Base-by-base conservation (phyloP, 148 eudicot genomes). In the Oxyria digyna region DNA sequence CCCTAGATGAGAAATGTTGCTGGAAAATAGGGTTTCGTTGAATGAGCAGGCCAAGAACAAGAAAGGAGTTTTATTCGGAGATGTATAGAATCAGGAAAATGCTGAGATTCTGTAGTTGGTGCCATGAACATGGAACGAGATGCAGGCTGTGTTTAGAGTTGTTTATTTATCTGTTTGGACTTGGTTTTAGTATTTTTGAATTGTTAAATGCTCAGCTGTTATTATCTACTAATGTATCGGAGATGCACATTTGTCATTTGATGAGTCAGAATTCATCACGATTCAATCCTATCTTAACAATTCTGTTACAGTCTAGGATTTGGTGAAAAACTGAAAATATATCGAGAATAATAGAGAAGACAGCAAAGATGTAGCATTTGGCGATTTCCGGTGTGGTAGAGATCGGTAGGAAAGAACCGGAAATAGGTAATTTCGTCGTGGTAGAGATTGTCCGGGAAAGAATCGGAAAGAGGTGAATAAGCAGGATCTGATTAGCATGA, bases 1-100 rank as follows among this genome's bases (percentile, higher is more conserved):
- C 62, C 65, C 15, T 14, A 27, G 37, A 3, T 59, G 69, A 41
- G 69, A 67, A 67, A 67, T 48, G 18, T 33, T 59, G 65, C 65
- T n/a, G 50, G 5, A 45, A 45, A 3, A 0, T 20, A 21, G 57
- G 57, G 57, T 57, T 57, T 57, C 37, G 29, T 29, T 57, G 64
- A 57, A 26, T 57, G 64, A 26, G 27, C 64, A 57, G 14, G 64
- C 35, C 64, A 20, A 13, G 64, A 57, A 57, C n/a, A 13, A 46
- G 21, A 11, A 20, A 20, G 26, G 64, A 8, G 5, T 31, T 27
- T 13, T 26, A 26, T 27, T 29, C 64, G 64, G 64, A 57, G 64
- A 6, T 57, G 64, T 57, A 57, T 57, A 57, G 63, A 3, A 55
- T 26, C 63, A 32, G 63, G 24, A 26, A 57, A 27, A 27, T 26